Conservation (phyloP, 2,329 filamentous ascomycete genomes). For the Karstenula rhodostoma region DNA sequence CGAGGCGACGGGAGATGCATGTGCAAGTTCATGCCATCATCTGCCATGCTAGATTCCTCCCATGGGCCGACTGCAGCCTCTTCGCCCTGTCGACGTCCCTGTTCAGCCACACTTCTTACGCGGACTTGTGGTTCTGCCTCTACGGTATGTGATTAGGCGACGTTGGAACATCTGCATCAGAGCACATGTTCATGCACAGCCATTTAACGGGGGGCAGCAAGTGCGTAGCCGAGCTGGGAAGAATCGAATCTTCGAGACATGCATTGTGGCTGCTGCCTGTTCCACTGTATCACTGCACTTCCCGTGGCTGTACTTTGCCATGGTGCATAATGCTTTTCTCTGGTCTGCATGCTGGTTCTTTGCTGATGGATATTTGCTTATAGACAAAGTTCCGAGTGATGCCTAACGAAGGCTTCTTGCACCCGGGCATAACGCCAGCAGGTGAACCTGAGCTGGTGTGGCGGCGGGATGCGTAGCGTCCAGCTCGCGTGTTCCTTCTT, state of each 20-base stretch:
- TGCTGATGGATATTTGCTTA: not conserved
- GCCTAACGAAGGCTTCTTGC: not conserved
- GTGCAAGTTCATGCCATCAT: constrained; percentile 10
- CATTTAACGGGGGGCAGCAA: not conserved
- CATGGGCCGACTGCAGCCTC: constrained; percentile 14
- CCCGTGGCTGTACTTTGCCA: constrained; percentile 8
- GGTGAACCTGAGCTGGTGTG: not conserved
- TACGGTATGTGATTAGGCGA: constrained; percentile 4
- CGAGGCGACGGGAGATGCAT: constrained; percentile 19
- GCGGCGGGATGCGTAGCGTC: not conserved
- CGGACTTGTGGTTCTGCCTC: constrained; percentile 7
- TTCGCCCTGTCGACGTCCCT: not conserved
- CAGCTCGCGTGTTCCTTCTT: not conserved
- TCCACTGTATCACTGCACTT: not conserved
- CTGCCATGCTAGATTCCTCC: constrained; percentile 17
- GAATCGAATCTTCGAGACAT: not conserved
- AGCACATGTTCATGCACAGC: constrained; percentile 13
- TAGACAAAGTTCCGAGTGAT: not conserved
- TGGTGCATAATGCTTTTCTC: not conserved
- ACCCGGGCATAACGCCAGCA: not conserved
- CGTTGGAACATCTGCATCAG: constrained; percentile 16
- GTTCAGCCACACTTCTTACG: constrained; percentile 18
- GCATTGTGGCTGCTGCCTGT: not conserved
- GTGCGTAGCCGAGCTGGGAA: not conserved
- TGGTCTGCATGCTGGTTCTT: not conserved